Conservation (phyloP, 441 rosid species). For the Iberis amara region DNA sequence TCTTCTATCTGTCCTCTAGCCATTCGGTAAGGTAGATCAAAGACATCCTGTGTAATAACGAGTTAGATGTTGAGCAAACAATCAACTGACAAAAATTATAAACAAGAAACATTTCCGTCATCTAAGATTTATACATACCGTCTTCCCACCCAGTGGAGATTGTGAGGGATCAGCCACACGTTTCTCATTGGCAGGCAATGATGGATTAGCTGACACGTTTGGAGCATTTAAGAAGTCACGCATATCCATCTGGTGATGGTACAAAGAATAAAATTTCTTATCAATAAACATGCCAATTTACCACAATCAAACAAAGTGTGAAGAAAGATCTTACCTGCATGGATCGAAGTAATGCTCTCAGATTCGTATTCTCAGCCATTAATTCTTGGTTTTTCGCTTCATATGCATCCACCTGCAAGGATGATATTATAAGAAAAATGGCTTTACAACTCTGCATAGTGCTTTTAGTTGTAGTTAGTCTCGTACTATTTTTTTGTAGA, state of each 20-base stretch:
- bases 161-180: constrained; percentile 62
- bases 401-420: constrained; percentile 86
- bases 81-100: background rate
- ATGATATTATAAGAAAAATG: constrained; percentile 21
- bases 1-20: constrained; percentile 98
- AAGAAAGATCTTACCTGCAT: constrained; percentile 61
- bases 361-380: constrained; percentile 80
- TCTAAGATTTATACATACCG: constrained; percentile 38
- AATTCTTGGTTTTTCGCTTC: constrained; percentile 94
- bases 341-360: constrained; percentile 84
- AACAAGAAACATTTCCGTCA: constrained; percentile 1
- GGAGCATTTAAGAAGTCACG: constrained; percentile 90
- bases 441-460: background rate
- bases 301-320: constrained; percentile 1
- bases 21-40: constrained; percentile 87
- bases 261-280: constrained; percentile 14
- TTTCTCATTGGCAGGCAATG: constrained; percentile 55
- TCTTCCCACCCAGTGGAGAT: constrained; percentile 84
- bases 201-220: constrained; percentile 64
- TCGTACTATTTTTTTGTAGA: constrained; percentile 86
- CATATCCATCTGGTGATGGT: constrained; percentile 74
- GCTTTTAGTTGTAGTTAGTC: background rate
- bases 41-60: constrained; percentile 60
- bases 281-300: background rate
- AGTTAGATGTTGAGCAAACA: constrained; percentile 12